A percentile compares a stretch with the other conserved stretches of the same genome.
Evolutionary conservation across 331 rosid species (phyloP).

Genomic region (Erythrophleum ivorense): DNA sequence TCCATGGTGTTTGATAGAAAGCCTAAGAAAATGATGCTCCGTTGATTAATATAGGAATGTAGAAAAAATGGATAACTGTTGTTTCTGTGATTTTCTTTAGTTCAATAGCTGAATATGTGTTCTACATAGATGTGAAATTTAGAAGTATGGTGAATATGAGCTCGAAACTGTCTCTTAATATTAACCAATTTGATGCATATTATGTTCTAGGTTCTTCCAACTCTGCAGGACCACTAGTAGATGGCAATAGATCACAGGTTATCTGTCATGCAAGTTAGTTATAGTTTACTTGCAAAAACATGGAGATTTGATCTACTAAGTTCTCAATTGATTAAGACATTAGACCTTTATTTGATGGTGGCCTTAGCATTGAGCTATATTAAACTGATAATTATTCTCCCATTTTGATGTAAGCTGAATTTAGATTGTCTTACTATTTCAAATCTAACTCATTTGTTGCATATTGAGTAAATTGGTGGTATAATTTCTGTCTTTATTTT

Average conservation of each 20-base stretch:
- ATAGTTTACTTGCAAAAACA: not conserved
- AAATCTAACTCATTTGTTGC: not conserved
- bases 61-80: not conserved
- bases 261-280: not conserved
- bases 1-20: constrained; percentile 16
- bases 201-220: not conserved
- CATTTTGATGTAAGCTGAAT: constrained; percentile 8
- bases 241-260: not conserved
- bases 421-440: constrained; percentile 10
- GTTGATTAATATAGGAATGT: not conserved
- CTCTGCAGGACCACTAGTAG: not conserved
- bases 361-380: constrained; percentile 10
- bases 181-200: constrained; percentile 3
- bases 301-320: not conserved
- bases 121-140: not conserved
- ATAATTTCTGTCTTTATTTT: not conserved
- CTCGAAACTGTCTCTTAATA: constrained; percentile 3
- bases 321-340: not conserved
- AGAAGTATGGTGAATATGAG: not conserved
- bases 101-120: not conserved
- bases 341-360: not conserved
- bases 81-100: not conserved
- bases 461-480: constrained; percentile 30
- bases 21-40: constrained; percentile 10
- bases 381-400: constrained; percentile 13